phyloP scores from a whole-genome alignment of 1,284 basidiomycete species.

The Ustilago esculenta region DNA sequence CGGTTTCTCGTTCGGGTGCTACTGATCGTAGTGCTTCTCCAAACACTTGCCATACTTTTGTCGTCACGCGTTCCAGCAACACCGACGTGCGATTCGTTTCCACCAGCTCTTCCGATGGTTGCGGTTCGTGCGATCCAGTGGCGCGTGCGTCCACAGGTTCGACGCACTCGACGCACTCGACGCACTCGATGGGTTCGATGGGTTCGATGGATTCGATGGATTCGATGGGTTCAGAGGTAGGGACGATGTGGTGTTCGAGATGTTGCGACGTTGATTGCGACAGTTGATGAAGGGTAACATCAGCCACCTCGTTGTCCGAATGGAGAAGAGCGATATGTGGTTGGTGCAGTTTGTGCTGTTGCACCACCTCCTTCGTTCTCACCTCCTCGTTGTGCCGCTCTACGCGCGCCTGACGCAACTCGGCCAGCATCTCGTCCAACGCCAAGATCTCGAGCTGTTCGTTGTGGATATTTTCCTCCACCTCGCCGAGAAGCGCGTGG shows the following conservation, averaged over 20 bases:
- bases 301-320: conserved; percentile 8
- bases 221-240: conserved; percentile 28
- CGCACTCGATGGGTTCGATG: no score
- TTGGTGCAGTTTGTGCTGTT: no score
- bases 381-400: conserved; percentile 34
- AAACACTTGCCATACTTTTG: conserved; percentile 57
- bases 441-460: conserved; percentile 66
- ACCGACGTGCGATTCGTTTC: conserved; percentile 34
- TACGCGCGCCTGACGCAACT: conserved; percentile 41
- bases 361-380: conserved; percentile 18
- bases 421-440: conserved; percentile 59
- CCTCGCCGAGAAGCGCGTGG: conserved; percentile 16
- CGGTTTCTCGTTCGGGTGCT: conserved; percentile 39
- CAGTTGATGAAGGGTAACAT: conserved; percentile 25
- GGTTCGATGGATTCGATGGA: no score
- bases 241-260: no score
- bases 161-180: no score
- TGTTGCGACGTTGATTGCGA: no score
- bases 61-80: conserved; percentile 57
- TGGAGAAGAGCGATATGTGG: no score
- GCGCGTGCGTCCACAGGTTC: not conserved
- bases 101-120: conserved; percentile 10
- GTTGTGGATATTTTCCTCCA: conserved; percentile 51
- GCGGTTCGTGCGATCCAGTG: not conserved
- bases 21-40: conserved; percentile 58